phyloP scores from a whole-genome alignment of 768 basidiomycete species.

The Coprinopsis marcescibilis region DNA sequence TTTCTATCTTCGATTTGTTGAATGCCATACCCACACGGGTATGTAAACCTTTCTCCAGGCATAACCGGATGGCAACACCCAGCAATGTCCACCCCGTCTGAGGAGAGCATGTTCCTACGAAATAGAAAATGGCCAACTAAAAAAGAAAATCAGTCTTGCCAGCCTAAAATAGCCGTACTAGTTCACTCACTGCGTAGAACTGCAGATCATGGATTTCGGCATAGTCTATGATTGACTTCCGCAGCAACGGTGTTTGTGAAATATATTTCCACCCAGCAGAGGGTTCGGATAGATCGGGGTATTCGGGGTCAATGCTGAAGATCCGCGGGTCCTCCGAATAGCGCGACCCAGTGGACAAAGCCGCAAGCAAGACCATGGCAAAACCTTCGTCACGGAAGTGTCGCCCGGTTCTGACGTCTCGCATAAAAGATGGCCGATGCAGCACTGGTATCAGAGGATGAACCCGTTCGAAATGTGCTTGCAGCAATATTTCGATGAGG shows the following conservation, averaged over 20 bases:
- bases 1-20: constrained; percentile 18
- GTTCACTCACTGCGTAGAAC: constrained; percentile 48
- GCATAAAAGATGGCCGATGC: constrained; percentile 61
- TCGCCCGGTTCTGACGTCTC: constrained; percentile 36
- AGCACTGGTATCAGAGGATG: constrained; percentile 56
- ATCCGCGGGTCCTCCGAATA: constrained; percentile 49
- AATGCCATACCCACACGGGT: not conserved
- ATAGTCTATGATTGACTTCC: constrained; percentile 49
- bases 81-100: not conserved
- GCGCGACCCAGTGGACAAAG: constrained; percentile 59
- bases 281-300: constrained; percentile 32
- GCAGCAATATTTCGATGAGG: constrained; percentile 44
- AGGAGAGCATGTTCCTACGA: constrained; percentile 31
- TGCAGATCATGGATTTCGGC: constrained; percentile 70
- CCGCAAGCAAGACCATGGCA: constrained; percentile 50
- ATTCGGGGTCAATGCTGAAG: constrained; percentile 13
- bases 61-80: not conserved
- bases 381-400: constrained; percentile 50
- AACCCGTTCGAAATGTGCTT: constrained; percentile 50
- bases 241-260: constrained; percentile 54
- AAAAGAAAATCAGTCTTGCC: constrained; percentile 3
- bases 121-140: constrained; percentile 28
- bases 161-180: constrained; percentile 10
- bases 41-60: too few species aligned
- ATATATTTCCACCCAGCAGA: constrained; percentile 58